Evolutionary conservation across 2,329 filamentous ascomycete genomes (phyloP).

Genomic region (Simplicillium aogashimaense): DNA sequence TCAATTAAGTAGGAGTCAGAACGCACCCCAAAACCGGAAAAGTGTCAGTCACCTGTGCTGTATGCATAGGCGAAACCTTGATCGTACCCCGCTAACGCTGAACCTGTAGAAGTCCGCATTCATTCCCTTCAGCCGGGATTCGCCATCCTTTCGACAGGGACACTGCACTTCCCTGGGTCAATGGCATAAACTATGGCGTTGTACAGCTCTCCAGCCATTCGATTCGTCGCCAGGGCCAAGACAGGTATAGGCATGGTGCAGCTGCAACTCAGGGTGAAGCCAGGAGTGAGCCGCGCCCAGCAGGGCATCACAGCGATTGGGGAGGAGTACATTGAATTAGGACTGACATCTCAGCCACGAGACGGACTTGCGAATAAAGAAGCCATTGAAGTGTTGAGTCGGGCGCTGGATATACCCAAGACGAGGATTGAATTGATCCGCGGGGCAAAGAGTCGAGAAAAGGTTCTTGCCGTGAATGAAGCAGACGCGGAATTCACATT

Average conservation of each 20-base stretch:
- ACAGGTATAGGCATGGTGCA: constrained; percentile 43
- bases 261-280: constrained; percentile 57
- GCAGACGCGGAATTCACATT: constrained; percentile 15
- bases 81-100: too few species aligned
- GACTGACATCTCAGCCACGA: constrained; percentile 53
- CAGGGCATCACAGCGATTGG: constrained; percentile 50
- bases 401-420: constrained; percentile 50
- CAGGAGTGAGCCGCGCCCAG: constrained; percentile 50
- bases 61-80: too few species aligned
- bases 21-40: too few species aligned
- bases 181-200: too few species aligned
- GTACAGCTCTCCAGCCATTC: too few species aligned
- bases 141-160: too few species aligned
- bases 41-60: too few species aligned
- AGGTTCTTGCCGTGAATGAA: constrained; percentile 40
- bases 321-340: constrained; percentile 49
- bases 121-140: too few species aligned
- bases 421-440: constrained; percentile 52
- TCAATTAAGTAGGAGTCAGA: too few species aligned
- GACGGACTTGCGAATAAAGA: constrained; percentile 63
- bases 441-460: constrained; percentile 30
- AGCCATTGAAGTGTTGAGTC: constrained; percentile 51
- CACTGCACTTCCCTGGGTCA: too few species aligned
- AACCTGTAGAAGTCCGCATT: too few species aligned
- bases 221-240: too few species aligned